phyloP scores from a whole-genome alignment of 148 eudicot species.

The Salicornia ramosissima region DNA sequence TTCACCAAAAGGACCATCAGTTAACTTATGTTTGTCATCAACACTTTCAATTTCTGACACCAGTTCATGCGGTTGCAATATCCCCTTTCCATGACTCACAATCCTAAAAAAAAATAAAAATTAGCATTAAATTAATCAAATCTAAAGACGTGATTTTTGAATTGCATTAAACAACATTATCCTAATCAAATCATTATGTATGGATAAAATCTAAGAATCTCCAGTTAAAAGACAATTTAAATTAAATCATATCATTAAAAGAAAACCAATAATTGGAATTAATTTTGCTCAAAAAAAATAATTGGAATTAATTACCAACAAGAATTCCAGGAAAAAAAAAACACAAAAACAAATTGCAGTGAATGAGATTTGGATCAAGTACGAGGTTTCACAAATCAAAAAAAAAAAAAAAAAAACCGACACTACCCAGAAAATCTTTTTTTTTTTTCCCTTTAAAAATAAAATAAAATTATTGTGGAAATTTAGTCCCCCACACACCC shows the following conservation, averaged over 20 bases:
- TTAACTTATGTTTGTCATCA: slow-evolving; percentile 42
- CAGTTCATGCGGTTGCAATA: slow-evolving; percentile 77
- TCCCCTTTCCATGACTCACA: slow-evolving; percentile 77
- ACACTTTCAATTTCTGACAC: slow-evolving; percentile 65
- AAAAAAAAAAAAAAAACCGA: neutral
- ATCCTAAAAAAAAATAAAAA: slow-evolving; percentile 39
- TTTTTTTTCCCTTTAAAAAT: neutral
- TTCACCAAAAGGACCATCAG: slow-evolving; percentile 80
- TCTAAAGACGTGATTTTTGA: too few species aligned
- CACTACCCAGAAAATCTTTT: neutral
- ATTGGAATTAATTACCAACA: neutral
- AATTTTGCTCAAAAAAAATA: too few species aligned
- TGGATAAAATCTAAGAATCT: neutral
- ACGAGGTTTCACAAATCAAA: neutral
- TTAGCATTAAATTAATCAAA: too few species aligned
- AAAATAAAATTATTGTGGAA: neutral
- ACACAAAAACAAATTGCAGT: neutral
- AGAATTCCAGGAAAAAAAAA: neutral
- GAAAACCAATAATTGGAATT: too few species aligned
- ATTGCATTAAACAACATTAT: too few species aligned
- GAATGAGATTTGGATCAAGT: neutral
- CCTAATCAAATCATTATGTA: neutral
- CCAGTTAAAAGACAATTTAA: too few species aligned
- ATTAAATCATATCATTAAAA: too few species aligned
- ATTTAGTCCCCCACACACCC: too few species aligned